Evolutionary conservation across 192 early-diverging fungal genomes (phyloP).

Genomic region (Coemansia sp.): DNA sequence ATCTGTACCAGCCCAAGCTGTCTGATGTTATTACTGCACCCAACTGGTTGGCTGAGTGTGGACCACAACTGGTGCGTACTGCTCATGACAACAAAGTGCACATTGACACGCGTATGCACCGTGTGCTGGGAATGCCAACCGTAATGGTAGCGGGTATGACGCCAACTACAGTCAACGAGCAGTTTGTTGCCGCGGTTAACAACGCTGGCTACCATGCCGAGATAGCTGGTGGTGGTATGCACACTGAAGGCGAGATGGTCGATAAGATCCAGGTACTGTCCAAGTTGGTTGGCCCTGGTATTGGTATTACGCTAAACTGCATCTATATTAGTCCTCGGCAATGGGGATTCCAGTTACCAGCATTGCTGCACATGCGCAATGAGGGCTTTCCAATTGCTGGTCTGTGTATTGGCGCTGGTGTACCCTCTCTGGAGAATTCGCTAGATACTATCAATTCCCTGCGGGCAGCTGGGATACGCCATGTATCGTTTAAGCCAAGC

Average conservation of each 20-base stretch:
- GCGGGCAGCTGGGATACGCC: constrained; percentile 71
- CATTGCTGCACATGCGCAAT: constrained; percentile 71
- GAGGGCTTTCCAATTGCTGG: constrained; percentile 90
- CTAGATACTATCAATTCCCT: constrained; percentile 74
- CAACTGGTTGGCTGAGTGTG: constrained; percentile 84
- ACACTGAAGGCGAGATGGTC: constrained; percentile 68
- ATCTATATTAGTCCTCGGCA: constrained; percentile 86
- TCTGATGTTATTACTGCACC: constrained; percentile 68
- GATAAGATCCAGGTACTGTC: constrained; percentile 72
- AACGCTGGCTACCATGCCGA: constrained; percentile 91
- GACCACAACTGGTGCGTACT: constrained; percentile 76
- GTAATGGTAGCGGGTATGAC: constrained; percentile 97
- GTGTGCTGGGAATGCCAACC: constrained; percentile 82
- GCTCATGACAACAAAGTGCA: constrained; percentile 59
- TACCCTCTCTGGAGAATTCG: constrained; percentile 81
- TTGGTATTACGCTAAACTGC: constrained; percentile 88
- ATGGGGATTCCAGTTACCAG: constrained; percentile 81
- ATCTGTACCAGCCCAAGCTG: constrained; percentile 69
- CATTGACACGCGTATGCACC: constrained; percentile 82
- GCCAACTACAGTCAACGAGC: constrained; percentile 74
- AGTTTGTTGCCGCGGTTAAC: constrained; percentile 80
- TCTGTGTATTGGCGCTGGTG: constrained; percentile 87
- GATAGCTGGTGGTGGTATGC: constrained; percentile 87
- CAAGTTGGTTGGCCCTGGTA: constrained; percentile 66
- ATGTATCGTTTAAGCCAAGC: constrained; percentile 84